A percentile compares a stretch with the other conserved stretches of the same genome.
These are phyloP conservation scores for Nannizziopsis barbatae DNA, from an alignment of 2,329 filamentous ascomycete genomes.

Conservation along the genomic window DNA sequence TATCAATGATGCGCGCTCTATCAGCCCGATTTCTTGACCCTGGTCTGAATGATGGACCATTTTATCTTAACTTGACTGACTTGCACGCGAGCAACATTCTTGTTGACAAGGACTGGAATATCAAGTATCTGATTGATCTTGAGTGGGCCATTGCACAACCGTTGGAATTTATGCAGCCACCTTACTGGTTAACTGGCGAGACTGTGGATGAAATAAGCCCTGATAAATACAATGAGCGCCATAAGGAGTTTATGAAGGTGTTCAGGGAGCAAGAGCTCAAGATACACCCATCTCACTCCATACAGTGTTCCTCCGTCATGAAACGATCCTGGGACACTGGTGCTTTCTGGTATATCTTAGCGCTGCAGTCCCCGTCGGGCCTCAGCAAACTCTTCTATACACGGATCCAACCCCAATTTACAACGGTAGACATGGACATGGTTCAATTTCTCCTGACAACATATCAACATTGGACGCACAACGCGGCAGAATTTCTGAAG, in stretches of 20 bases:
- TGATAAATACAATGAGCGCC: slow-evolving; percentile 14
- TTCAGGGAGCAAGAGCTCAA: slow-evolving; percentile 18
- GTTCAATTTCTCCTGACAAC: slow-evolving; percentile 14
- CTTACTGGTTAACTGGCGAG: slow-evolving; percentile 24
- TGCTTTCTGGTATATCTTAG: slow-evolving; percentile 20
- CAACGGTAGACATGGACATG: slow-evolving; percentile 6
- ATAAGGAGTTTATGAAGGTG: slow-evolving; percentile 17
- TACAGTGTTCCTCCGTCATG: slow-evolving; percentile 7
- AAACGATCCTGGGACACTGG: slow-evolving; percentile 18
- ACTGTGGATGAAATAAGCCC: slow-evolving; percentile 14
- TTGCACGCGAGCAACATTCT: slow-evolving; percentile 22
- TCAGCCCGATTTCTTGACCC: slow-evolving; percentile 1
- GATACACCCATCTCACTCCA: neutral
- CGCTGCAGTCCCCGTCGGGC: slow-evolving; percentile 19
- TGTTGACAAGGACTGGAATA: slow-evolving; percentile 28
- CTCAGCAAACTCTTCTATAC: slow-evolving; percentile 19
- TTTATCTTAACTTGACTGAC: slow-evolving; percentile 27
- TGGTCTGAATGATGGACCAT: slow-evolving; percentile 21
- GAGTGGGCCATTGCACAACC: slow-evolving; percentile 22
- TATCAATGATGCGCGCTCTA: slow-evolving; percentile 17
- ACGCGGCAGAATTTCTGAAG: slow-evolving; percentile 9
- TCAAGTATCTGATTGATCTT: slow-evolving; percentile 26
- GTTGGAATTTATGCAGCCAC: slow-evolving; percentile 22
- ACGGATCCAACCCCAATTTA: slow-evolving; percentile 19
- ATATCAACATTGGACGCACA: slow-evolving; percentile 16